Percentiles rank a stretch among this genome's conserved stretches.
phyloP scores from a whole-genome alignment of 148 eudicot genomes.

The Amaranthus palmeri region DNA sequence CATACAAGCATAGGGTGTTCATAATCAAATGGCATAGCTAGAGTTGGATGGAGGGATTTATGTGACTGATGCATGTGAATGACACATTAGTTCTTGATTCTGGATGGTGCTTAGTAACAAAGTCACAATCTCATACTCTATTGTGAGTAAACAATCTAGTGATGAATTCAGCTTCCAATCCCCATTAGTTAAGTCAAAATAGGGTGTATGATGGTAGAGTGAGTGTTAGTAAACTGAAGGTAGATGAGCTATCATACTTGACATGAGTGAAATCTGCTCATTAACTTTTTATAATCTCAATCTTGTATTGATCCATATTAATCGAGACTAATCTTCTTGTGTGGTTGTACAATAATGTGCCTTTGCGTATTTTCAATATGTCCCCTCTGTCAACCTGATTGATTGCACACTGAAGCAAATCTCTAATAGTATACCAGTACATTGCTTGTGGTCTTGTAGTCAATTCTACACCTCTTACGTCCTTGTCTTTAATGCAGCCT shows the following conservation, averaged over 20 bases:
- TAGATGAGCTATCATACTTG: background rate
- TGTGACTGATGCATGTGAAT: background rate
- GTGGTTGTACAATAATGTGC: background rate
- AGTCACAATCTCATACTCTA: background rate
- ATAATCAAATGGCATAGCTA: background rate
- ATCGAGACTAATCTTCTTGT: background rate
- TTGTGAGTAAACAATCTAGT: background rate
- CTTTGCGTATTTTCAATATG: background rate
- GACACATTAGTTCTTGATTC: background rate
- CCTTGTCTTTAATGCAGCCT: background rate
- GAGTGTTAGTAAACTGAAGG: background rate
- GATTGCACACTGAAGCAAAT: background rate
- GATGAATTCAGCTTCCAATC: background rate
- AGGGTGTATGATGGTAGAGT: background rate
- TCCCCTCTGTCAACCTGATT: background rate
- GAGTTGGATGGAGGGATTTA: background rate
- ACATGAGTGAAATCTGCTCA: background rate
- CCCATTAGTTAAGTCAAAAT: background rate
- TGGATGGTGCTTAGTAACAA: background rate
- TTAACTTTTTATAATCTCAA: background rate
- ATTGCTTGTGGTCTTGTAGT: background rate
- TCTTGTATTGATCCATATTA: background rate
- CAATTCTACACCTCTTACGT: background rate
- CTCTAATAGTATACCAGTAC: background rate
- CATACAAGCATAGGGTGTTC: background rate